Evolutionary conservation across 2,329 filamentous ascomycete species (phyloP).

Genomic region (Onygena corvina): DNA sequence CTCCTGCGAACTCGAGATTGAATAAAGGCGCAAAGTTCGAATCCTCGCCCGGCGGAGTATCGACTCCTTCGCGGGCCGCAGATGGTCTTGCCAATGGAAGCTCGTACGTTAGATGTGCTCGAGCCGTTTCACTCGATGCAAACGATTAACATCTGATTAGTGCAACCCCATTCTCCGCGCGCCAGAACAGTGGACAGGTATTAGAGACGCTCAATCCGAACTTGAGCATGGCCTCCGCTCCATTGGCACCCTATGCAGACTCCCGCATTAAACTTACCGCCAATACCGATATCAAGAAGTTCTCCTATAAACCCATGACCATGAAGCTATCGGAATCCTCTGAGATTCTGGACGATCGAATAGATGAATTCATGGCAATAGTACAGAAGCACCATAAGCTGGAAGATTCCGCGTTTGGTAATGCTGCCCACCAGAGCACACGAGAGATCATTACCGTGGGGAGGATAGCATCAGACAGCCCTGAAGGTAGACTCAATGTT

Average conservation of each 20-base stretch:
- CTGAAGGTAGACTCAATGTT: slow-evolving; percentile 75
- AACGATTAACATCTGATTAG: slow-evolving; percentile 15
- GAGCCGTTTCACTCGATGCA: not conserved
- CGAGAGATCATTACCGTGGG: slow-evolving; percentile 82
- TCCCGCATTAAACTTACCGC: slow-evolving; percentile 73
- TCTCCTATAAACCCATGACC: slow-evolving; percentile 80
- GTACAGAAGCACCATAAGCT: slow-evolving; percentile 63
- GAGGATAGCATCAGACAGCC: slow-evolving; percentile 74
- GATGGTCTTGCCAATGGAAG: slow-evolving; percentile 30
- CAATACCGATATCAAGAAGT: slow-evolving; percentile 79
- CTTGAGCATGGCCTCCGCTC: slow-evolving; percentile 54
- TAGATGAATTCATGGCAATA: slow-evolving; percentile 72
- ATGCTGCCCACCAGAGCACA: slow-evolving; percentile 71
- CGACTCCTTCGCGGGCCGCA: slow-evolving; percentile 21
- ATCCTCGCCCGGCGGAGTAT: slow-evolving; percentile 37
- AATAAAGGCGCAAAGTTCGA: slow-evolving; percentile 37
- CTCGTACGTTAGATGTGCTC: not conserved
- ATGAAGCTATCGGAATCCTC: slow-evolving; percentile 92
- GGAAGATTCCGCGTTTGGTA: slow-evolving; percentile 72
- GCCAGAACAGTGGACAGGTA: slow-evolving; percentile 67
- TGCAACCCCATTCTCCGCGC: slow-evolving; percentile 58
- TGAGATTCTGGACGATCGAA: slow-evolving; percentile 85
- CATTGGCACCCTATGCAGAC: slow-evolving; percentile 59
- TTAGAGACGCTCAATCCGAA: slow-evolving; percentile 73
- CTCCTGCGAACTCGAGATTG: slow-evolving; percentile 33